Conservation (phyloP, 2,329 filamentous ascomycete species). For the Phaeoacremonium minimum region DNA sequence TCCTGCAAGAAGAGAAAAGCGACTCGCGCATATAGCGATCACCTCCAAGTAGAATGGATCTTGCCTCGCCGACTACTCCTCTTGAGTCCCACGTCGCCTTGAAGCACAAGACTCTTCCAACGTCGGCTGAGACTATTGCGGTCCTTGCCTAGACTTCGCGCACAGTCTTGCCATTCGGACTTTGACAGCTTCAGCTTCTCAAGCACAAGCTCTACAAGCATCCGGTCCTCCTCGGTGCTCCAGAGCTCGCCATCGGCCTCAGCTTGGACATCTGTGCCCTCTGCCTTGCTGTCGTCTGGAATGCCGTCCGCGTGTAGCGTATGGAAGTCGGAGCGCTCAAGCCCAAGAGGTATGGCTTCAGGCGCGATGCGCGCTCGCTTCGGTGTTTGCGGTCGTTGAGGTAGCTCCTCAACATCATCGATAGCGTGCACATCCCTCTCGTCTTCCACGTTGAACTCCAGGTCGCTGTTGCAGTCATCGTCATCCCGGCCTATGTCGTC, state of each 20-base stretch:
- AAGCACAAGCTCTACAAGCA: slow-evolving; percentile 63
- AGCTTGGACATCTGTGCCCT: slow-evolving; percentile 33
- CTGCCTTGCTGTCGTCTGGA: slow-evolving; percentile 12
- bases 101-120: slow-evolving; percentile 59
- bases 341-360: slow-evolving; percentile 54
- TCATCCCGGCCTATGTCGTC: slow-evolving; percentile 41
- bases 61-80: slow-evolving; percentile 34
- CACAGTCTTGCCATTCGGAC: slow-evolving; percentile 65
- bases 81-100: slow-evolving; percentile 58
- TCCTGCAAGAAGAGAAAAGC: no score
- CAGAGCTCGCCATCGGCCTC: slow-evolving; percentile 46
- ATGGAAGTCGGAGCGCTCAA: slow-evolving; percentile 56
- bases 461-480: slow-evolving; percentile 19
- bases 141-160: slow-evolving; percentile 58
- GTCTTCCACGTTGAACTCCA: slow-evolving; percentile 10
- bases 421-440: slow-evolving; percentile 15
- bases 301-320: slow-evolving; percentile 31
- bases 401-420: slow-evolving; percentile 9
- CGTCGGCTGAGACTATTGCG: slow-evolving; percentile 50
- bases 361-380: slow-evolving; percentile 59
- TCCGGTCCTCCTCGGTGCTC: slow-evolving; percentile 60
- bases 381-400: slow-evolving; percentile 44
- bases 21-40: no score
- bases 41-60: slow-evolving; percentile 54
- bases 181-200: slow-evolving; percentile 63